Conservation (phyloP, 2,329 filamentous ascomycete genomes). For the Monosporascus sp. region DNA sequence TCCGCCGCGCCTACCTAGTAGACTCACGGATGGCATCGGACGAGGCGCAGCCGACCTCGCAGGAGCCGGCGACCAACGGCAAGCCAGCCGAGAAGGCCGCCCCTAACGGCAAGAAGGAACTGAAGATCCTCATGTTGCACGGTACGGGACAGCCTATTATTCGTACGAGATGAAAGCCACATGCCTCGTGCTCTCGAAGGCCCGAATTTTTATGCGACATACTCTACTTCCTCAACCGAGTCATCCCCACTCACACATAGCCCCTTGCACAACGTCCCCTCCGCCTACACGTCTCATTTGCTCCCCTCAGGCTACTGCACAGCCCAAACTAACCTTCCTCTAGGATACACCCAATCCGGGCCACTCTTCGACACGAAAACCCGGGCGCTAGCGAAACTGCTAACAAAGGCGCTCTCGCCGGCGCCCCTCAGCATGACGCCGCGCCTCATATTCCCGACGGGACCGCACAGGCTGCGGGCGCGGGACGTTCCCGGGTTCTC, state of each 20-base stretch:
- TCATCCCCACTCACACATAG: not conserved
- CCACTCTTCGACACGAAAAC: conserved; percentile 82
- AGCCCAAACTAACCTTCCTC: too few species aligned
- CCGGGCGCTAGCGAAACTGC: conserved; percentile 75
- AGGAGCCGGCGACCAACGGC: conserved; percentile 4
- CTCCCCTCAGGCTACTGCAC: not conserved
- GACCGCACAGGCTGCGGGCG: conserved; percentile 56
- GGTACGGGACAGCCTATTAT: conserved; percentile 35
- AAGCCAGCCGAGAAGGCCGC: conserved; percentile 26
- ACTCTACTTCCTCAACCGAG: not conserved
- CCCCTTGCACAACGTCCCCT: not conserved
- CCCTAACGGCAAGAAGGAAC: conserved; percentile 38
- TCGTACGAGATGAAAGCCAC: too few species aligned
- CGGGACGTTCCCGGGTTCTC: conserved; percentile 67
- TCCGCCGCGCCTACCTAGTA: not conserved
- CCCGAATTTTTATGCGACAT: not conserved
- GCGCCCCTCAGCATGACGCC: conserved; percentile 49
- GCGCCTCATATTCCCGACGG: conserved; percentile 64
- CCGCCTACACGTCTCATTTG: not conserved
- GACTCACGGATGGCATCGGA: not conserved
- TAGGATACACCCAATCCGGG: conserved; percentile 87
- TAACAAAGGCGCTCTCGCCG: conserved; percentile 65
- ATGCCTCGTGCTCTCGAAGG: not conserved
- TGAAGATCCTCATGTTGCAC: conserved; percentile 75
- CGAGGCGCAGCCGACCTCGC: not conserved